phyloP scores from a whole-genome alignment of 2,329 filamentous ascomycete species.

The Leptographium lundbergii region DNA sequence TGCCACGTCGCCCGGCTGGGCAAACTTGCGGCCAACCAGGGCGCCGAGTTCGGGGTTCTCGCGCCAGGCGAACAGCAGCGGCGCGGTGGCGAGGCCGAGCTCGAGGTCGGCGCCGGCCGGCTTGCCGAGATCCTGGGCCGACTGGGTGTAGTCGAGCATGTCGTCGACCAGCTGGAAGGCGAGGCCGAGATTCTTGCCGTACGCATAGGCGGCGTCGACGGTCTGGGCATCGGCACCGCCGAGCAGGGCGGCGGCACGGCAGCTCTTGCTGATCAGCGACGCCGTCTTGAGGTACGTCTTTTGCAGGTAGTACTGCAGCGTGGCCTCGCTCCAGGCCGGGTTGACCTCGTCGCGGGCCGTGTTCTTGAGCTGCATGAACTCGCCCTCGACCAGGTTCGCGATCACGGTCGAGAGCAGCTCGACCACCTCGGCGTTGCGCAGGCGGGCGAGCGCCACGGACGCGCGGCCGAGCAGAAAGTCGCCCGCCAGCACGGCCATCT shows the following conservation, averaged over 20 bases:
- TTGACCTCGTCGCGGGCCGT: constrained; percentile 77
- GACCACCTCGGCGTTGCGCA: constrained; percentile 87
- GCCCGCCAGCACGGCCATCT: constrained; percentile 97
- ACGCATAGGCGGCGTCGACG: constrained; percentile 82
- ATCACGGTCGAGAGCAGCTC: constrained; percentile 94
- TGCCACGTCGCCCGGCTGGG: constrained; percentile 67
- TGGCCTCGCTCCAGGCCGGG: constrained; percentile 77
- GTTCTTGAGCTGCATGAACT: constrained; percentile 99
- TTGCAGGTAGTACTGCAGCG: constrained; percentile 85
- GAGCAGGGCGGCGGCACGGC: constrained; percentile 76
- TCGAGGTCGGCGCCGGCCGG: constrained; percentile 90
- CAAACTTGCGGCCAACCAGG: constrained; percentile 86
- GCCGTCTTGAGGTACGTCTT: constrained; percentile 98
- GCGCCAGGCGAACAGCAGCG: constrained; percentile 92
- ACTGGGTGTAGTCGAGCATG: constrained; percentile 91
- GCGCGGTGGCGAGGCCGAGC: constrained; percentile 84
- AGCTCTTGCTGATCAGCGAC: constrained; percentile 90
- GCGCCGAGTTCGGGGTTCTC: constrained; percentile 70
- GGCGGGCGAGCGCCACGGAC: constrained; percentile 79
- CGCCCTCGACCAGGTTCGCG: constrained; percentile 92
- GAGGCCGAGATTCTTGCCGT: constrained; percentile 85
- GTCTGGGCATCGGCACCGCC: constrained; percentile 63
- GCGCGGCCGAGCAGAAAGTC: constrained; percentile 90
- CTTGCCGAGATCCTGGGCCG: constrained; percentile 76
- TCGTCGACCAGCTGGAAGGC: constrained; percentile 98